phyloP scores from a whole-genome alignment of 805 yeast species.

The Lachancea thermotolerans region DNA sequence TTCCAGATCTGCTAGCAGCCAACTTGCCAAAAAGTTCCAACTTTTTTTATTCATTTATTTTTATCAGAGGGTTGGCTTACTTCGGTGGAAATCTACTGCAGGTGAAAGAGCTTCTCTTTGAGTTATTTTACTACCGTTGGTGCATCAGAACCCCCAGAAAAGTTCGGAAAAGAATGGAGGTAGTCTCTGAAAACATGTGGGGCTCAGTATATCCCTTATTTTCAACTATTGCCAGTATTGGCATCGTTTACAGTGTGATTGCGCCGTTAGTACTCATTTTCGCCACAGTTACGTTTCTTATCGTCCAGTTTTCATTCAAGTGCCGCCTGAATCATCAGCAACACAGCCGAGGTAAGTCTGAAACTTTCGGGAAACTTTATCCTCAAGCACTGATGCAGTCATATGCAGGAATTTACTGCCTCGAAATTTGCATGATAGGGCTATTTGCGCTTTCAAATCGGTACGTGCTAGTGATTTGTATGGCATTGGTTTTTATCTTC shows the following conservation, averaged over 20 bases:
- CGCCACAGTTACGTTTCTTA: slow-evolving; percentile 46
- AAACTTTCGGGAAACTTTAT: slow-evolving; percentile 63
- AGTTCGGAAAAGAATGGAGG: slow-evolving; percentile 39
- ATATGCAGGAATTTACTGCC: slow-evolving; percentile 74
- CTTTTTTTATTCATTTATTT: slow-evolving; percentile 72
- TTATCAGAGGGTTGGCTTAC: slow-evolving; percentile 68
- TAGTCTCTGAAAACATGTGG: slow-evolving; percentile 52
- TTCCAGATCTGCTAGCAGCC: slow-evolving; percentile 64
- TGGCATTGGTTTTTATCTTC: slow-evolving; percentile 42
- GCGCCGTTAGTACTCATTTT: slow-evolving; percentile 71
- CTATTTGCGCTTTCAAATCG: slow-evolving; percentile 56
- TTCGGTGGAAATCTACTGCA: slow-evolving; percentile 68
- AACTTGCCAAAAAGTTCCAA: slow-evolving; percentile 82
- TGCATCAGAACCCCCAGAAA: slow-evolving; percentile 58
- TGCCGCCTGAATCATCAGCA: slow-evolving; percentile 58
- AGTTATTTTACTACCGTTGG: slow-evolving; percentile 31
- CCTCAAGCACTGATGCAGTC: slow-evolving; percentile 70
- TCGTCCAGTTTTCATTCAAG: slow-evolving; percentile 61
- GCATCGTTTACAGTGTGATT: slow-evolving; percentile 68
- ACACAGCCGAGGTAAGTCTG: slow-evolving; percentile 45
- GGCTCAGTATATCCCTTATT: slow-evolving; percentile 73
- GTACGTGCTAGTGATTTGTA: slow-evolving; percentile 39
- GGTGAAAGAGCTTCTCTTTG: slow-evolving; percentile 42
- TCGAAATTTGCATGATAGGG: slow-evolving; percentile 74
- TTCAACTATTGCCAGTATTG: slow-evolving; percentile 72